Evolutionary conservation across 2,329 filamentous ascomycete species (phyloP).

Genomic region (Cylindrodendrum hubeiense): DNA sequence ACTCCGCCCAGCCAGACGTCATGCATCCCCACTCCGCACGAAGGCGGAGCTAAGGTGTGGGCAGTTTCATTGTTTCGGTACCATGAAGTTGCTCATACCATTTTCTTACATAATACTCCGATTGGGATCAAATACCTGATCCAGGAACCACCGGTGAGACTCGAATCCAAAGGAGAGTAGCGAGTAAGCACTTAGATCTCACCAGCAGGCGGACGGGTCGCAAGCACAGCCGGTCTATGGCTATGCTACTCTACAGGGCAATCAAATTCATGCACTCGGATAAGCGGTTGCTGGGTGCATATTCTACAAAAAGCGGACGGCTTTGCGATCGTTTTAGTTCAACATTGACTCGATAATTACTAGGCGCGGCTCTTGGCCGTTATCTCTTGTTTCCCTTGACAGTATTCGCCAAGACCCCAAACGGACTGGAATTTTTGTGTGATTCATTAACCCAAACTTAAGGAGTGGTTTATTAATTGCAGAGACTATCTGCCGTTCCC

Average conservation of each 20-base stretch:
- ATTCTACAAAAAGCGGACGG: too few species aligned
- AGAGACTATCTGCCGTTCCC: background rate
- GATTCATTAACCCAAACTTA: background rate
- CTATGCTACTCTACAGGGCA: background rate
- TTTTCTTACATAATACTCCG: background rate
- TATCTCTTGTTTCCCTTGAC: background rate
- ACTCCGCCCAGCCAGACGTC: background rate
- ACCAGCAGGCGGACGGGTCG: background rate
- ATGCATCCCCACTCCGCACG: background rate
- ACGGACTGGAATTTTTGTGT: background rate
- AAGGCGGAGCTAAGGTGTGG: too few species aligned
- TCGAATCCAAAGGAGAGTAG: background rate
- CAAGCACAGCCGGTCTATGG: too few species aligned
- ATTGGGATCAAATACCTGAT: background rate
- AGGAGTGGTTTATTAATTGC: background rate
- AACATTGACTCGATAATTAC: too few species aligned
- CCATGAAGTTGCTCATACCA: too few species aligned
- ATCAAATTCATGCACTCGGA: background rate
- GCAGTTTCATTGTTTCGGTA: background rate
- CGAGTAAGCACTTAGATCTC: slow-evolving; percentile 25
- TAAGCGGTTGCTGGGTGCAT: background rate
- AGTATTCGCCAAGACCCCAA: background rate
- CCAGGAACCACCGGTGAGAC: background rate
- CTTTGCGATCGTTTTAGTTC: too few species aligned
- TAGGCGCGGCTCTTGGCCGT: too few species aligned